These are phyloP conservation scores for Coemansia guatemalensis DNA, from an alignment of 192 early-diverging fungal species.

Conservation along the genomic window DNA sequence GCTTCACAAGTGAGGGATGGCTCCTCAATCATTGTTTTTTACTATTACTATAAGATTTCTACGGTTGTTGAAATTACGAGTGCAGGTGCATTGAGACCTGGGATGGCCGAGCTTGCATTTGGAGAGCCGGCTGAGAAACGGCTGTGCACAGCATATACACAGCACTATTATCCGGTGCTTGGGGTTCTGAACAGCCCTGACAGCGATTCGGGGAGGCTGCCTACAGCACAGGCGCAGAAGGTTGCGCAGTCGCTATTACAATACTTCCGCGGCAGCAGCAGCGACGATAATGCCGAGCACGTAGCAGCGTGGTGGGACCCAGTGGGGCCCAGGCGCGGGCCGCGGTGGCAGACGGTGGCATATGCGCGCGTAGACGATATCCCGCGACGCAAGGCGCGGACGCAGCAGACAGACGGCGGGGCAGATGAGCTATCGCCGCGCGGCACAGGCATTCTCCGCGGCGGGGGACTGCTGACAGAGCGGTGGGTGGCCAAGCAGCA, in stretches of 20 bases:
- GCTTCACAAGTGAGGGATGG: too few species aligned
- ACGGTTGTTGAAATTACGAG: neutral
- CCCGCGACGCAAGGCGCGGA: conserved; percentile 24
- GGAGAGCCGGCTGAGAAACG: conserved; percentile 10
- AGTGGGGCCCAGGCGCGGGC: conserved; percentile 9
- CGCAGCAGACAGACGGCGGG: neutral
- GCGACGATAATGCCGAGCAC: neutral
- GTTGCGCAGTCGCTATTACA: conserved; percentile 34
- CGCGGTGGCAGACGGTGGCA: conserved; percentile 35
- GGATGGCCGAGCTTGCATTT: conserved; percentile 24
- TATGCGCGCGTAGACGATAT: conserved; percentile 40
- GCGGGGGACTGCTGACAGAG: conserved; percentile 24
- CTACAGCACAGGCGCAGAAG: conserved; percentile 35
- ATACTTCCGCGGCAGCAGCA: conserved; percentile 25
- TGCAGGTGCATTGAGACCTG: neutral
- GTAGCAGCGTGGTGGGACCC: conserved; percentile 19
- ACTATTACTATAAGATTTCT: neutral
- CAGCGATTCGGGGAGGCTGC: neutral
- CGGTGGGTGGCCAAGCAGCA: conserved; percentile 37
- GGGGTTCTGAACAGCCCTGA: conserved; percentile 33
- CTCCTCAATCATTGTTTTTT: conserved; percentile 6
- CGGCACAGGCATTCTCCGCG: conserved; percentile 11
- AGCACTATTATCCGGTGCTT: conserved; percentile 45
- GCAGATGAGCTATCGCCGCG: conserved; percentile 20
- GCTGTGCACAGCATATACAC: conserved; percentile 19